Conservation (phyloP, 2,329 filamentous ascomycete genomes). For the Diaporthe sp. region DNA sequence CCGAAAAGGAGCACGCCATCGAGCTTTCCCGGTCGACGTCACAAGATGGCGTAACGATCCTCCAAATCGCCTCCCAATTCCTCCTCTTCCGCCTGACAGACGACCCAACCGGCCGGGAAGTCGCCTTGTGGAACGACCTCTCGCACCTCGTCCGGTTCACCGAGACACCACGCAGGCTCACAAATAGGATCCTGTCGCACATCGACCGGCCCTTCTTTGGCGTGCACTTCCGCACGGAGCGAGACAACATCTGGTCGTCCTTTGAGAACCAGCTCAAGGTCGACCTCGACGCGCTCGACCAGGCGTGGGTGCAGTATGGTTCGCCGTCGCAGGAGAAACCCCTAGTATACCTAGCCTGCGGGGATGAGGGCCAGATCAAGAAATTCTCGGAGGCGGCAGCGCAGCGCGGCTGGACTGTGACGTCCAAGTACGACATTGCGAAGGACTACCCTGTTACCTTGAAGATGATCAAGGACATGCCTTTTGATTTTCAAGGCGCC, state of each 20-base stretch:
- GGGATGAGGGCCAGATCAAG: constrained; percentile 50
- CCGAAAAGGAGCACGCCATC: constrained; percentile 32
- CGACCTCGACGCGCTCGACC: constrained; percentile 53
- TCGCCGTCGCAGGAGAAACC: constrained; percentile 44
- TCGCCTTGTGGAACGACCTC: constrained; percentile 53
- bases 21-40: constrained; percentile 29
- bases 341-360: constrained; percentile 53
- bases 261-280: constrained; percentile 51
- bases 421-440: constrained; percentile 51
- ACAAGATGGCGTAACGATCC: constrained; percentile 47
- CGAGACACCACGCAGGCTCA: constrained; percentile 46
- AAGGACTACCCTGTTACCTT: constrained; percentile 43
- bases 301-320: constrained; percentile 49
- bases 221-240: constrained; percentile 54
- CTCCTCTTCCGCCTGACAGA: constrained; percentile 54
- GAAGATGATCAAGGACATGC: constrained; percentile 44
- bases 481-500: constrained; percentile 50
- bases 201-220: constrained; percentile 50
- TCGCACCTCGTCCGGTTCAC: constrained; percentile 50
- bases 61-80: constrained; percentile 50
- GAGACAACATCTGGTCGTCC: constrained; percentile 54
- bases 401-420: constrained; percentile 52
- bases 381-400: constrained; percentile 49
- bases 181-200: constrained; percentile 45
- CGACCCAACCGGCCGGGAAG: constrained; percentile 51